Conservation (phyloP, 1,284 basidiomycete species). For the Pseudozyma flocculosa region DNA sequence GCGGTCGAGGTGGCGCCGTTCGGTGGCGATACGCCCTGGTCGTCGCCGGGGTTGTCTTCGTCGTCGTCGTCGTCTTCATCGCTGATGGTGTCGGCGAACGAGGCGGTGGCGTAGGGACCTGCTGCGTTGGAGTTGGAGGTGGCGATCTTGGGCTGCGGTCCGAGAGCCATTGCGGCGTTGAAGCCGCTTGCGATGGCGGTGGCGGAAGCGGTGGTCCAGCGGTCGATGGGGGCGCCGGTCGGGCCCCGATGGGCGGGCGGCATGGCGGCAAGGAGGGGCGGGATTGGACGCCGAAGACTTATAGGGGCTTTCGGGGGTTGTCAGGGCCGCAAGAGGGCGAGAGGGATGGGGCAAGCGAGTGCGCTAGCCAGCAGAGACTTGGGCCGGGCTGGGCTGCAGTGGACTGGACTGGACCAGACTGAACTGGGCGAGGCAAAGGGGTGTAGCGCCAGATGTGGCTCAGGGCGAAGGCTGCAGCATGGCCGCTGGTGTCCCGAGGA, state of each 20-base stretch:
- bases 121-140: not conserved
- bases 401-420: too few relatives aligned
- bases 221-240: constrained; percentile 40
- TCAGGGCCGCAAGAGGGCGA: too few relatives aligned
- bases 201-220: constrained; percentile 43
- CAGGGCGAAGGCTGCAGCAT: too few relatives aligned
- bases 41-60: constrained; percentile 2
- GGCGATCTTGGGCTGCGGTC: constrained; percentile 31
- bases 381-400: too few relatives aligned
- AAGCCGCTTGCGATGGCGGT: constrained; percentile 43
- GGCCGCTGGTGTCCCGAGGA: too few relatives aligned
- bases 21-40: not conserved
- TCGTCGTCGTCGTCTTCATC: constrained; percentile 3
- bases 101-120: too few relatives aligned
- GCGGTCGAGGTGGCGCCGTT: constrained; percentile 2
- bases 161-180: constrained; percentile 38
- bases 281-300: too few relatives aligned
- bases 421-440: too few relatives aligned
- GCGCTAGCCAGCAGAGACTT: too few relatives aligned
- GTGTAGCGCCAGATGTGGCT: too few relatives aligned
- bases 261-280: constrained; percentile 11
- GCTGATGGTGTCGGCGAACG: not conserved
- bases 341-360: too few relatives aligned
- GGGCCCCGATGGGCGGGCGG: constrained; percentile 39
- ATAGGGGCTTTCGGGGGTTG: too few relatives aligned